Conservation (phyloP, 2,329 filamentous ascomycete species). For the Colletotrichum tropicicola region DNA sequence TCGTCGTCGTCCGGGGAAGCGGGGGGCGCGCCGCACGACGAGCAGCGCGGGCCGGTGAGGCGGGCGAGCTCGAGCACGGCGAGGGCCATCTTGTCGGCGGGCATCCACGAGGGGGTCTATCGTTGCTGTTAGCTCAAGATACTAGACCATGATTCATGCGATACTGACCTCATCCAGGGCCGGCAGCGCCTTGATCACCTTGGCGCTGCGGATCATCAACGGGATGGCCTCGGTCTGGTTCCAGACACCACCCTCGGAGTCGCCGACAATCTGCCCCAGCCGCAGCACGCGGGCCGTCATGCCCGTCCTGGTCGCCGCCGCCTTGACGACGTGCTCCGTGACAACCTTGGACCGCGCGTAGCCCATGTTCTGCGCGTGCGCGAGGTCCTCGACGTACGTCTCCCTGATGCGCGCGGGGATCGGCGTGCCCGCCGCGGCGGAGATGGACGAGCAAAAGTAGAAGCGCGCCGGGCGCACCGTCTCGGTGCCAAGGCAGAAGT, state of each 20-base stretch:
- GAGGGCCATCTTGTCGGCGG: conserved; percentile 45
- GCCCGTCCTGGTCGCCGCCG: conserved; percentile 39
- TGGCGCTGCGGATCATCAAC: conserved; percentile 55
- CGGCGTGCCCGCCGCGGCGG: conserved; percentile 48
- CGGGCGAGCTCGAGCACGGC: conserved; percentile 43
- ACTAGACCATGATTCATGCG: too few species aligned
- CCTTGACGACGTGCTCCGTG: conserved; percentile 52
- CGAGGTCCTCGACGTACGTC: conserved; percentile 41
- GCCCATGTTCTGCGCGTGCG: conserved; percentile 57
- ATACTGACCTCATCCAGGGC: conserved; percentile 46
- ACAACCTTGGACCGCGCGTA: conserved; percentile 61
- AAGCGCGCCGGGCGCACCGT: conserved; percentile 46
- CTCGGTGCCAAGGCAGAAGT: conserved; percentile 45
- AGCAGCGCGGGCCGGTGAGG: conserved; percentile 34
- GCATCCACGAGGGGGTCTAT: conserved; percentile 46
- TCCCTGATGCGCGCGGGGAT: conserved; percentile 46
- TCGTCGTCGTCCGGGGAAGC: conserved; percentile 19
- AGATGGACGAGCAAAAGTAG: conserved; percentile 56
- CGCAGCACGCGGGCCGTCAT: conserved; percentile 48
- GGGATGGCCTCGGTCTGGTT: conserved; percentile 59
- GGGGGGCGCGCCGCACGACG: conserved; percentile 38
- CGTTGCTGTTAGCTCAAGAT: conserved; percentile 1
- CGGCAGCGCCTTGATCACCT: conserved; percentile 55
- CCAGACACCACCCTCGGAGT: conserved; percentile 55
- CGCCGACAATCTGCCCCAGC: conserved; percentile 56